A percentile compares a stretch with the other conserved stretches of the same genome.
Conservation (phyloP, 2,329 filamentous ascomycete genomes). For the Penicillium frequentans region DNA sequence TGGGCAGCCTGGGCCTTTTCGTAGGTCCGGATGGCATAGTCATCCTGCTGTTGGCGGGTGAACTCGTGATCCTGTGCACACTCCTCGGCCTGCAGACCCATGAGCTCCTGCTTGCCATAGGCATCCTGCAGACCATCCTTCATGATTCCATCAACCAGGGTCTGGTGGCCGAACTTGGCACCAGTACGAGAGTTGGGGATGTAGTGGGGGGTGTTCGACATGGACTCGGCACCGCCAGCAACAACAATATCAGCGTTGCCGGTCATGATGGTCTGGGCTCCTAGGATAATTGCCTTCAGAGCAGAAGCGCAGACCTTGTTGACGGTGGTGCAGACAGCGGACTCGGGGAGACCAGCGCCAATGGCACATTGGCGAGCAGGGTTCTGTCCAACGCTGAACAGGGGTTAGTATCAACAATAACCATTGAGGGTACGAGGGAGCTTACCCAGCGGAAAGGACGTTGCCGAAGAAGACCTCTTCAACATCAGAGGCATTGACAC, state of each 20-base stretch:
- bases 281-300: conserved; percentile 91
- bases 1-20: conserved; percentile 87
- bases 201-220: conserved; percentile 98
- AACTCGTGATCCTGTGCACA: conserved; percentile 83
- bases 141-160: conserved; percentile 83
- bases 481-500: conserved; percentile 84
- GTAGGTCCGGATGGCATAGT: conserved; percentile 94
- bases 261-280: conserved; percentile 95
- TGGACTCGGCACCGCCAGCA: conserved; percentile 93
- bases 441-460: conserved; percentile 91
- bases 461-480: conserved; percentile 98
- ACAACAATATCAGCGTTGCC: conserved; percentile 91
- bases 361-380: conserved; percentile 93
- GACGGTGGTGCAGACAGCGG: conserved; percentile 83
- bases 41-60: conserved; percentile 82
- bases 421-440: conserved; percentile 14
- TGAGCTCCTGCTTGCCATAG: conserved; percentile 89
- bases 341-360: conserved; percentile 77
- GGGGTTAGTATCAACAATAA: conserved; percentile 13
- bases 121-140: conserved; percentile 94
- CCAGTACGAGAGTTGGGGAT: conserved; percentile 82
- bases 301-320: conserved; percentile 99
- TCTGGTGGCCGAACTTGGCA: conserved; percentile 91
- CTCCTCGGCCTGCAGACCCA: conserved; percentile 91
- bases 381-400: conserved; percentile 81